Evolutionary conservation across 75 land plant genomes (phyloP), one percentile per base, ranked within the genome.

Genomic region (Isoetes taiwanensis): DNA sequence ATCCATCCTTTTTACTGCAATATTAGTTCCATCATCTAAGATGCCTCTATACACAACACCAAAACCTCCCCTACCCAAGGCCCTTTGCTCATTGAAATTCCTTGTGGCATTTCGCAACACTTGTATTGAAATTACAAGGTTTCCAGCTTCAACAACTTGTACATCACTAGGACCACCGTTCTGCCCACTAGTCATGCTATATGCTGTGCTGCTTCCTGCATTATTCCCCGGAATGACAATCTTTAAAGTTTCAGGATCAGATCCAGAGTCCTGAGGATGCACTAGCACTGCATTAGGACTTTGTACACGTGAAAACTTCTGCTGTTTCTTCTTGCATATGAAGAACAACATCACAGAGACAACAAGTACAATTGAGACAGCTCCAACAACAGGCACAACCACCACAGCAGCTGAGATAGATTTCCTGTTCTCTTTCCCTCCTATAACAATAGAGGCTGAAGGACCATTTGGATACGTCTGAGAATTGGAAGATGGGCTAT

Each of bases 1-100:
- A 54, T 90, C 85, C 96, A 94, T 88, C 31, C 99, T 75, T 63
- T 94, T 94, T 10, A 94, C 99, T 8, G 99, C 99, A 38, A 94
- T 85, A 54, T 67, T 65, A 6, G 96, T 82, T 10, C 99, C 99
- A 76, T 89, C 90, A 34, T 89, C 79, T 21, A 94, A 58, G 60
- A 75, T 80, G 20, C 99, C 99, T 61, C 78, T 84, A 57, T 94
- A 94, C 32, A 94, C 99, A 0, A 76, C 89, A 1, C 99, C 99
- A 59, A 94, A 94, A 1, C 99, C 99, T 11, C 99, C 99, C 20
- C 88, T 81, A 1, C 99, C 99, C 34, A 94, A 79, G 56, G 79
- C 85, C 58, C 86, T 94, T 40, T 82, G 75, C 28, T 78, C 68
- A 0, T 81, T 53, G 64, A 94, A 94, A 57, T 84, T 72, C 12